Conservation (phyloP, 129 eudicot species). For the Silybum marianum region DNA sequence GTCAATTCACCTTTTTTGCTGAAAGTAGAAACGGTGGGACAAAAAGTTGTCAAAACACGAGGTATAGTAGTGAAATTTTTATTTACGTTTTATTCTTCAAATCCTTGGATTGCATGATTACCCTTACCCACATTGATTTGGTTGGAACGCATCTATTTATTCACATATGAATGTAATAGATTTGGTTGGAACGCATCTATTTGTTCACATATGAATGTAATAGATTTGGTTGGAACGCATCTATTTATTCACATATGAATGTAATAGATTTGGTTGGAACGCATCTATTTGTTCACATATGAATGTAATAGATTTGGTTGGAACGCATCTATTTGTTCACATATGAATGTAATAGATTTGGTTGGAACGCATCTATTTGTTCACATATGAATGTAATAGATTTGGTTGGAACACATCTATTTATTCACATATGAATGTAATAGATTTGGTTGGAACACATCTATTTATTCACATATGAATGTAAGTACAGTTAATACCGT, state of each 20-base stretch:
- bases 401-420: no score
- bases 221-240: no score
- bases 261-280: no score
- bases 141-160: no score
- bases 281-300: no score
- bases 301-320: no score
- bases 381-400: background rate
- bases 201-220: no score
- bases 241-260: no score
- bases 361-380: background rate
- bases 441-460: background rate
- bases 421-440: background rate
- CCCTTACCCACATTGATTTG: background rate
- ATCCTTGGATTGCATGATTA: background rate
- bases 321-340: no score
- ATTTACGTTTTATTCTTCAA: background rate
- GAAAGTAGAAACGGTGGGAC: conserved; percentile 4
- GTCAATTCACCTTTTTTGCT: background rate
- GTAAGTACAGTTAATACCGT: background rate
- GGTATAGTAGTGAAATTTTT: background rate
- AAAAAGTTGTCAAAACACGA: conserved; percentile 5
- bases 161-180: no score
- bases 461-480: background rate
- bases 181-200: no score
- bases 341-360: background rate